These are phyloP conservation scores for Arthrobotrys entomopaga DNA, from an alignment of 2,329 filamentous ascomycete species.

Conservation along the genomic window DNA sequence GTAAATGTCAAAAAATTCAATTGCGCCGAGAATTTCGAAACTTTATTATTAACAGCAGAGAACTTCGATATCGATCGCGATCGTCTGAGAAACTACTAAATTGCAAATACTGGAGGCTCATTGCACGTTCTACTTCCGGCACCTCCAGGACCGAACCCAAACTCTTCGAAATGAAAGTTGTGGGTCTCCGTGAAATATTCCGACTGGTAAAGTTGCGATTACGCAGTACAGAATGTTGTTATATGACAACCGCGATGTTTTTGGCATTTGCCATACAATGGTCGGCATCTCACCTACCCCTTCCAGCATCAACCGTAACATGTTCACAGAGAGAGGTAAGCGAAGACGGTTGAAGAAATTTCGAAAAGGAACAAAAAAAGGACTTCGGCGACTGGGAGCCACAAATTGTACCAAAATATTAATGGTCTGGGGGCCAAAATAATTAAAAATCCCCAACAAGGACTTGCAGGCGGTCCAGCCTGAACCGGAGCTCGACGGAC, in stretches of 20 bases:
- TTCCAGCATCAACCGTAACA: conserved; percentile 27
- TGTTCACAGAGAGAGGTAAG: conserved; percentile 3
- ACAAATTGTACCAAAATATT: neutral
- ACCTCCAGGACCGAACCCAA: conserved; percentile 25
- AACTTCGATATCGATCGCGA: conserved; percentile 30
- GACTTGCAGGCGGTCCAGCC: conserved; percentile 34
- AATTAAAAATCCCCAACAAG: conserved; percentile 30
- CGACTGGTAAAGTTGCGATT: conserved; percentile 24
- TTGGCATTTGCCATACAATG: conserved; percentile 18
- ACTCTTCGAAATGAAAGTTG: neutral
- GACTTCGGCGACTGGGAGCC: conserved; percentile 16
- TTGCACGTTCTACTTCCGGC: conserved; percentile 36
- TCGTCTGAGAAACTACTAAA: conserved; percentile 14
- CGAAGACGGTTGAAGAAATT: no score
- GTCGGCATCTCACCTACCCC: conserved; percentile 37
- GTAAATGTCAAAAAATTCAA: conserved; percentile 9
- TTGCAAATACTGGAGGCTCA: conserved; percentile 15
- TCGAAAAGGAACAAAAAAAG: conserved; percentile 15
- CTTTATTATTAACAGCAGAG: neutral
- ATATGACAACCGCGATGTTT: conserved; percentile 42
- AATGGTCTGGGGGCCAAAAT: no score
- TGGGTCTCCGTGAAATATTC: conserved; percentile 24
- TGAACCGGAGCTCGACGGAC: conserved; percentile 54
- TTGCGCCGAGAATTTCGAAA: conserved; percentile 24
- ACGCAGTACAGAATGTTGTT: conserved; percentile 44